Base-by-base conservation (phyloP, 2,329 filamentous ascomycete genomes). In the Phoma sp. region DNA sequence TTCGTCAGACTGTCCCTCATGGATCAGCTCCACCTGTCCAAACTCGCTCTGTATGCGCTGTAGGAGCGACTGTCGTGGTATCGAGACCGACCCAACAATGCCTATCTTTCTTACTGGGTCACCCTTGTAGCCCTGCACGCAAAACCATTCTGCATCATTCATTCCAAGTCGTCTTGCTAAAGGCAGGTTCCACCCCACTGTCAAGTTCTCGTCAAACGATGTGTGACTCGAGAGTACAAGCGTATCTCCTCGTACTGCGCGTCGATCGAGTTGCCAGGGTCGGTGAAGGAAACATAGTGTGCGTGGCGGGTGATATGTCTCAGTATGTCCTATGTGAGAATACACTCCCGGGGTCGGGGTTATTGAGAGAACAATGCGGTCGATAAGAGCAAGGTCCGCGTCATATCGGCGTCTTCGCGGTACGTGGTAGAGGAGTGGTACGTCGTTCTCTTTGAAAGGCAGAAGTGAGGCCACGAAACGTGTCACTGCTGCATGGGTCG, bases 81-180 rank as follows among this genome's bases (percentile, higher is more conserved):
- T 48, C 9, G 32, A 50, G 6, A 70, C 55, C 21, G 39, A 43
- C 1, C 73, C 72, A 2, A 77, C 57, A n/a, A 77, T 67, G 10
- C 76, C 75, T 50, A 77, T 75, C 40, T 64, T 73, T 27, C 75
- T 64, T 17, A 72, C 67, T 6, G 70, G 48, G 45, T 77, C 72
- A 17, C 70, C 72, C 52, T 76, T 77, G 57, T 77, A 77, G 10
- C 76, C 75, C 50, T 74, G 70, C 5, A 77, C 60, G 50, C 73
- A 75, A 4, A 71, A 45, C 35, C 68, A 68, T 24, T 65, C 57
- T 0, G 38, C 43, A 3, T 70, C 47, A 27, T 69, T 56, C 43
- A 78, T 58, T 4, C 69, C 71, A 9, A 77, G 55, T 3, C 69
- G 67, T 37, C 36, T 58, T 17, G 74, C 74, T 17, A 77, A 57